These are phyloP conservation scores for Metschnikowia shivogae DNA, from an alignment of 805 yeast species.

Conservation along the genomic window DNA sequence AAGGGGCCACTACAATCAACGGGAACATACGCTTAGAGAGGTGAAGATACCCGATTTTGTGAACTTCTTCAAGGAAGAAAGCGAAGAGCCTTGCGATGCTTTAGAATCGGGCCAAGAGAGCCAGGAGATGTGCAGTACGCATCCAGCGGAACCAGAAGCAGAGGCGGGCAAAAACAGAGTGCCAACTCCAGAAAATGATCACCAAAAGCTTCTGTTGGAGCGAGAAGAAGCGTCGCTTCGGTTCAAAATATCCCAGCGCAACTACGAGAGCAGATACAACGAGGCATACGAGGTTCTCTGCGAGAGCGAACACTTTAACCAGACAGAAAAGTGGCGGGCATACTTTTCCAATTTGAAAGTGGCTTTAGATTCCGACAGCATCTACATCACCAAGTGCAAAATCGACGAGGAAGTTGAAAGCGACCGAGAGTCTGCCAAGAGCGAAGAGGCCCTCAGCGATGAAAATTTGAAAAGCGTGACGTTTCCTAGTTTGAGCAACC, in stretches of 20 bases:
- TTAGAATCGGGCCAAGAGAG: no score
- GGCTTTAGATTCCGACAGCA: not conserved
- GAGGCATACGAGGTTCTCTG: conserved; percentile 1
- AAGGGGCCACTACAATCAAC: conserved; percentile 2
- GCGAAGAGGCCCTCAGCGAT: not conserved
- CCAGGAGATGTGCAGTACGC: no score
- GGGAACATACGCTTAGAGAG: not conserved
- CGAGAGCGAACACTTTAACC: conserved; percentile 3
- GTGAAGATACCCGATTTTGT: conserved; percentile 13
- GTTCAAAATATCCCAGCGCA: not conserved
- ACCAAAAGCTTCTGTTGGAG: not conserved
- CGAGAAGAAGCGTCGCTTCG: not conserved
- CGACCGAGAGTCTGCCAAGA: not conserved
- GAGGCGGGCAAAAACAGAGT: not conserved
- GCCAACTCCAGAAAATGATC: not conserved
- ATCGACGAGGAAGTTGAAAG: not conserved
- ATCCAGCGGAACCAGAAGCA: no score
- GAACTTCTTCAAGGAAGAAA: conserved; percentile 7
- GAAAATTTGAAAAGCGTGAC: not conserved
- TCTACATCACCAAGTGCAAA: conserved; percentile 2
- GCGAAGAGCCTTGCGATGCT: no score
- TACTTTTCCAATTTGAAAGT: conserved; percentile 1
- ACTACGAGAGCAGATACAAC: not conserved
- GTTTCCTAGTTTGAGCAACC: not conserved
- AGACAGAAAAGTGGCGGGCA: not conserved